Base-by-base conservation (phyloP, 441 rosid genomes). In the Adansonia gregorii region DNA sequence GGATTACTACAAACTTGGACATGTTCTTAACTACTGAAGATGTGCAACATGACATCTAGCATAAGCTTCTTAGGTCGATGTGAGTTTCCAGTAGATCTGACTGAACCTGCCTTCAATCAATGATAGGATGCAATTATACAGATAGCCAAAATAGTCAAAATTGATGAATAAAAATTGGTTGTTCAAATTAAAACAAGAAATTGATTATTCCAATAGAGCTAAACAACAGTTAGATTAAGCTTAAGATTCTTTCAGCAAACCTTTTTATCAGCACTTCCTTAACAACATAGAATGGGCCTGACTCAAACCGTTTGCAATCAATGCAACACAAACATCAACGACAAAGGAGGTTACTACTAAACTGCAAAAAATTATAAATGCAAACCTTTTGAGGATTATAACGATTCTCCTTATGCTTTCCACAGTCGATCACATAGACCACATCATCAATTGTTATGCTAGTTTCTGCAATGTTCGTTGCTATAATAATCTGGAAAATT, bases 391-490 rank as follows among this genome's bases (percentile, higher is more conserved):
- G 98, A 46, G 99, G 96, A 84, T 93, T 91, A 79, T 90, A 95
- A 79, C 96, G 95, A 79, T 88, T 92, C 83, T 95, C 99, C 87
- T 95, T 95, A 80, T 95, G 99, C 86, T 88, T 93, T 79, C 99
- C 99, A 83, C 95, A 89, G 80, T 93, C 98, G 68, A 95, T 89
- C 85, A 95, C 98, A 77, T 88, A 95, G 51, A 95, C 94, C 63
- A 95, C 98, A 86, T 95, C 99, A 80, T 92, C 98, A 73, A 95
- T 92, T 72, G 98, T 95, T 82, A 95, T 88, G 82, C 98, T 95
- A 66, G 98, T 95, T 92, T 95, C 99, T 52, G 98, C 97, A 85
- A 95, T 95, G 81, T 95, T 95, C 76, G 99, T 95, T 60, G 98
- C 97, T 67, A 91, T 75, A 68, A 95, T 93, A 81, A 95, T 89